Evolutionary conservation across 352 stramenopile species (phyloP), one percentile per base, ranked within the genome.

Genomic region (Thalassiosira oceanica): DNA sequence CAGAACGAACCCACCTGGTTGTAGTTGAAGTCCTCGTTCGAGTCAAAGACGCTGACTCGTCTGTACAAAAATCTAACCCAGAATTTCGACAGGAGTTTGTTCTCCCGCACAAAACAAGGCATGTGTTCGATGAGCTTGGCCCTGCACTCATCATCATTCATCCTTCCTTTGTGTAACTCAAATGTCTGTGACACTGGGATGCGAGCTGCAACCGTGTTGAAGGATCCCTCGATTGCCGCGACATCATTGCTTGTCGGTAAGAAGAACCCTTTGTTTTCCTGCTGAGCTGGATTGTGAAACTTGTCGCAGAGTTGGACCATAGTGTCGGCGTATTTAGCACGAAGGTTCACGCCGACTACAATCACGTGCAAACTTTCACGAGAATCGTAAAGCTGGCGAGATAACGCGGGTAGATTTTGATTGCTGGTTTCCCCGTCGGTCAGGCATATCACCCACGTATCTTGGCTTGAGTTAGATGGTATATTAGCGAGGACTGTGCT

Each of bases 161-260:
- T 69, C 15, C 36, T 43, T 18, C 74, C 74, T n/a, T n/a, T n/a
- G 56, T 81, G 49, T 36, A 82, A 43, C 23, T 84, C 74, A 65
- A 84, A 82, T 49, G 62, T 78, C 36, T 84, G 74, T 1, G 70
- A 82, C 2, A 84, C 65, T 21, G 74, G 54, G 10, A 72, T 68
- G 11, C 36, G 31, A 7, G 57, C 18, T 16, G 61, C 62, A 0
- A 73, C 31, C 43, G 58, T 42, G 27, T 41, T 48, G 28, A 81
- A 78, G 15, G 69, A 37, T 1, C 35, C 20, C 51, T 81, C 62
- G 42, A 83, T 75, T 37, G 29, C 39, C 11, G 49, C 3, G 13
- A 74, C 69, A 18, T 74, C 46, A 15, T 55, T 39, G 55, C 54
- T 37, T 6, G 68, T 74, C 27, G 68, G 62, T n/a, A 75, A n/a